Base-by-base conservation (phyloP, 2,329 filamentous ascomycete genomes). In the Uncinocarpus reesii region DNA sequence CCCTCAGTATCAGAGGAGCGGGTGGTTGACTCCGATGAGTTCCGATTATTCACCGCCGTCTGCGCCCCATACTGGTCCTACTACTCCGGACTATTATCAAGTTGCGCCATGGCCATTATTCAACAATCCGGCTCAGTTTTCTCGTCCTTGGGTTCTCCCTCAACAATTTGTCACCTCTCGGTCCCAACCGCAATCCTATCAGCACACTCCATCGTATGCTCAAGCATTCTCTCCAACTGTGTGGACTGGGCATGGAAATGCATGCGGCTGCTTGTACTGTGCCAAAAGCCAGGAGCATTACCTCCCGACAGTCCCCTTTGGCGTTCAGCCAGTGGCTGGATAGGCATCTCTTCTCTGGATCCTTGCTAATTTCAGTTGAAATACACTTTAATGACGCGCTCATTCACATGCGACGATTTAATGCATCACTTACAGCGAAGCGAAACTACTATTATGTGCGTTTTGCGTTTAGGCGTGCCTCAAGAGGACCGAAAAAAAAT, bases 21-120 rank as follows among this genome's bases (percentile, higher is more conserved):
- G 63, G 24, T 72, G 71, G 69, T 67, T 74, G 59, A 64, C 71
- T 60, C 65, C 68, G 37, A 63, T 67, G 51, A 64, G 68, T 41
- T 72, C 68, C 38, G 72, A 76, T 58, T 74, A 75, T 60, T 71
- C 71, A 40, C 63, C 71, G n/a, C 70, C 71, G 42, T 71, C 71
- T 47, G 68, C 70, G 47, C 67, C 68, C 18, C 70, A 73, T 59
- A 71, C 66, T 52, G 66, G 70, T 18, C 69, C 69, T 16, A 70
- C 65, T 44, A 72, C 69, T 5, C 70, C 70, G 4, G 68, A 71
- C 52, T 72, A 72, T 55, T 72, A 70, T 55, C 59, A 64, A n/a
- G 61, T 63, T 43, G 62, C 62, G 35, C 57, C 67, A 3, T 72
- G 69, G 69, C 60, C 61, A 4, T n/a, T n/a, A n/a, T 71, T 69